Base-by-base conservation (phyloP, 495 filamentous ascomycete species). In the Aspergillus conjunctus region DNA sequence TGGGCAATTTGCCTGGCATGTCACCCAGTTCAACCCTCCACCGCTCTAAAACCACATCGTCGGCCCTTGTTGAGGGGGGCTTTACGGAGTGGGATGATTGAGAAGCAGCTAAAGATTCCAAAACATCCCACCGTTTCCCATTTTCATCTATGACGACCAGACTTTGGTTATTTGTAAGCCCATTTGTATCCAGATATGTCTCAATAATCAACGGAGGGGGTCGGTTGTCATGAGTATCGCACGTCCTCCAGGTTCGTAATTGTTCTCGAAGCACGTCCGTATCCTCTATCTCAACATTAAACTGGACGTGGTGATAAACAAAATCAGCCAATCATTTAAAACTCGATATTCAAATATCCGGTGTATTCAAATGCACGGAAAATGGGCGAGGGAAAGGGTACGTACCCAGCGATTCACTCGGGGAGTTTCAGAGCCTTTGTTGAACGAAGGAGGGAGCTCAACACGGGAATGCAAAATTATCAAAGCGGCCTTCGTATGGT, bases 371-470 rank as follows among this genome's bases (percentile, higher is more conserved):
- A 46, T 41, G 32, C 12, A 3, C 8, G 5, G 22, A 41, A 26
- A 17, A 37, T 14, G 10, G 11, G 11, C 34, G 8, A 33, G 33
- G 32, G 9, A 17, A n/a, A 15, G 30, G 59, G 34, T 20, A 83
- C 91, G 69, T 88, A 98, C 95, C 94, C 94, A 98, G 85, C 89
- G 91, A 67, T 96, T 97, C 51, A 88, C 81, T 68, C 86, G 89
- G 60, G 83, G 85, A 17, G 75, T 67, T 52, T 83, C 81, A 41
- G 84, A 79, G 65, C 85, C 77, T 74, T 87, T 78, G 67, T 72
- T 59, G 79, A 84, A 72, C 20, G 83, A 78, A 17, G 84, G 89
- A 26, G 87, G 85, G 10, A 91, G 81, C 48, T 84, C 80, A 50
- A 91, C 83, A 54, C 94, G 84, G 33, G 91, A 87, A 54, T 92